phyloP scores from a whole-genome alignment of 306 rosid genomes.

The Vigna mungo region DNA sequence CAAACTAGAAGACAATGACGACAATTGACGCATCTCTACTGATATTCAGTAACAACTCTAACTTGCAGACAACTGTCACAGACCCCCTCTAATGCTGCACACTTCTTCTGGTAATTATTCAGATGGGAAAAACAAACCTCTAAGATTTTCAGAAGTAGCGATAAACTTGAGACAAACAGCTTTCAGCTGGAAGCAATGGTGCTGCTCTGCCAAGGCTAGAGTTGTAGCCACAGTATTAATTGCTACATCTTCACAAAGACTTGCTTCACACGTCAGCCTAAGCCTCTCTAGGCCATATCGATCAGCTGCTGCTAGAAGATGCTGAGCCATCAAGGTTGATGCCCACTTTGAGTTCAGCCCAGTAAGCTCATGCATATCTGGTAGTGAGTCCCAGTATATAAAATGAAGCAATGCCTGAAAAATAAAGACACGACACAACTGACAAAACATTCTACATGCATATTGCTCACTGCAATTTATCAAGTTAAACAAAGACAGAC shows the following conservation, averaged over 20 bases:
- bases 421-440: conserved; percentile 29
- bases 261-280: conserved; percentile 69
- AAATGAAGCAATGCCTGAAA: conserved; percentile 85
- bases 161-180: conserved; percentile 87
- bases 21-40: conserved; percentile 10
- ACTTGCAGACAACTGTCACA: background rate
- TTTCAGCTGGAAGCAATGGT: conserved; percentile 88
- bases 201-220: conserved; percentile 91
- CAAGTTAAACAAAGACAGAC: conserved; percentile 28
- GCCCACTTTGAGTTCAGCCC: conserved; percentile 72
- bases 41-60: background rate
- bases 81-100: background rate
- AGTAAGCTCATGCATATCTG: conserved; percentile 79
- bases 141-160: conserved; percentile 76
- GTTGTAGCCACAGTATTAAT: conserved; percentile 88
- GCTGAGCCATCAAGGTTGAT: conserved; percentile 84
- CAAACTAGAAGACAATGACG: conserved; percentile 12
- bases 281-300: conserved; percentile 85
- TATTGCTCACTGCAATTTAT: conserved; percentile 36
- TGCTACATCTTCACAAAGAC: conserved; percentile 74
- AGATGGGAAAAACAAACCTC: conserved; percentile 55
- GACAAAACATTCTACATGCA: conserved; percentile 37
- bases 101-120: background rate
- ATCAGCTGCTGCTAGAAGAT: conserved; percentile 95
- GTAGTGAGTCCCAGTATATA: conserved; percentile 84